Base-by-base conservation (phyloP, 2,329 filamentous ascomycete genomes). In the Colletotrichum tabaci region DNA sequence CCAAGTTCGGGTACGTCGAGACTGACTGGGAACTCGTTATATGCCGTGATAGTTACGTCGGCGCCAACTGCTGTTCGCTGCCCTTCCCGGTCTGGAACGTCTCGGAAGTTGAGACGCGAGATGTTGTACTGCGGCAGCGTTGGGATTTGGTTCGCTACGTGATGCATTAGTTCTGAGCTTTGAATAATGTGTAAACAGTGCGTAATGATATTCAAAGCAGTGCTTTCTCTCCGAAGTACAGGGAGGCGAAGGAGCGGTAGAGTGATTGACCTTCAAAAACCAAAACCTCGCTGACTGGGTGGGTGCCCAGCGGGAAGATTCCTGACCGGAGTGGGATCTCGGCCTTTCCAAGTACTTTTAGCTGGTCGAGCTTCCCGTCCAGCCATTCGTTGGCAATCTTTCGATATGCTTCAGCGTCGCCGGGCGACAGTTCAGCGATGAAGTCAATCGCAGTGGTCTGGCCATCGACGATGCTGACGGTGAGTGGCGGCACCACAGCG, bases 381-480 rank as follows among this genome's bases (percentile, higher is more conserved):
- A 99, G 84, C 91, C 94, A 98, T 80, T 98, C 93, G 79, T 96
- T 94, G 57, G 94, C 94, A 74, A 98, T 88, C 71, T 88, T 88
- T 71, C 94, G 91, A 75, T 98, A 90, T 7, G 91, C 92, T 66
- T 95, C 90, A 16, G 94, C 84, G 77, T 95, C 90, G 40, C 95
- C 95, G 35, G 94, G 92, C 47, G 88, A 84, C 49, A 98, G 82
- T 73, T 96, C 91, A 52, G 93, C 89, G 66, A 96, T 82, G 76
- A 98, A 91, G 77, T 98, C 93, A 68, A 98, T 85, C 67, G 89
- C 84, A 3, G 94, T 98, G 18, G 87, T 90, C 76, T 94, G 89
- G 13, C 94, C 93, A 78, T 97, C 93, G 58, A 92, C 87, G 61
- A 98, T 89, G 77, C 91, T 90, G 72, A 98, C 86, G 72, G 90